Percentiles rank a stretch among this genome's conserved stretches.
These are phyloP conservation scores for Chaetomium sp. DNA, from an alignment of 2,329 filamentous ascomycete species.

Conservation along the genomic window DNA sequence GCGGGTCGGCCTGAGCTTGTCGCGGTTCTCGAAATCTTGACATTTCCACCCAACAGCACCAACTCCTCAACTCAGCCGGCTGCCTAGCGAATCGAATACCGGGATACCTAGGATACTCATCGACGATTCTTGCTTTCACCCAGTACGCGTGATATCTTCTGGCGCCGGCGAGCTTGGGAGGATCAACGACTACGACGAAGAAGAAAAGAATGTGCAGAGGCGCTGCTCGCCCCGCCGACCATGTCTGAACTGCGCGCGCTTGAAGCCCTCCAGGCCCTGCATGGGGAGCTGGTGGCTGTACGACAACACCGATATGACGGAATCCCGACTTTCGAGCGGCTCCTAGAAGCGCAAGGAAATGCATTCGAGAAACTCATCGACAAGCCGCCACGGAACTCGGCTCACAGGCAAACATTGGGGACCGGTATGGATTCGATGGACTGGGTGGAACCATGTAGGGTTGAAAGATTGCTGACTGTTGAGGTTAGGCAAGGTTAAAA, in stretches of 20 bases:
- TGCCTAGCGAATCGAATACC: not conserved
- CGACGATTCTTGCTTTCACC: too few species aligned
- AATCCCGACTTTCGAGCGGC: conserved; percentile 62
- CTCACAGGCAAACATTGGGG: conserved; percentile 65
- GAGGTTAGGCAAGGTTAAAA: conserved; percentile 61
- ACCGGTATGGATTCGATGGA: conserved; percentile 46
- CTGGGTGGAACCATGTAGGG: not conserved
- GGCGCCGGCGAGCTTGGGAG: not conserved
- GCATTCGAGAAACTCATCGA: conserved; percentile 68
- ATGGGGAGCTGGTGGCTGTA: conserved; percentile 75
- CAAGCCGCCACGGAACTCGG: conserved; percentile 66
- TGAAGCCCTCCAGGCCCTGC: conserved; percentile 73
- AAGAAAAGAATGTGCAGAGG: conserved; percentile 17
- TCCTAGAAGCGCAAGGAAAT: conserved; percentile 59
- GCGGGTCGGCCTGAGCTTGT: conserved; percentile 18
- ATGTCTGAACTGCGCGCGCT: conserved; percentile 72
- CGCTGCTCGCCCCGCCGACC: conserved; percentile 26
- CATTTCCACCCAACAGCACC: conserved; percentile 1
- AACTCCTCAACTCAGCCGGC: not conserved
- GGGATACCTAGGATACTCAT: not conserved
- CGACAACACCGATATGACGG: conserved; percentile 57
- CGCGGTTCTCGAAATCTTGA: conserved; percentile 5
- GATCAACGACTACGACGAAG: not conserved
- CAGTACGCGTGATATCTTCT: not conserved
- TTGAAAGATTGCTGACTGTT: not conserved